phyloP scores from a whole-genome alignment of 2,329 filamentous ascomycete species.

The Trichoderma cornu-damae region DNA sequence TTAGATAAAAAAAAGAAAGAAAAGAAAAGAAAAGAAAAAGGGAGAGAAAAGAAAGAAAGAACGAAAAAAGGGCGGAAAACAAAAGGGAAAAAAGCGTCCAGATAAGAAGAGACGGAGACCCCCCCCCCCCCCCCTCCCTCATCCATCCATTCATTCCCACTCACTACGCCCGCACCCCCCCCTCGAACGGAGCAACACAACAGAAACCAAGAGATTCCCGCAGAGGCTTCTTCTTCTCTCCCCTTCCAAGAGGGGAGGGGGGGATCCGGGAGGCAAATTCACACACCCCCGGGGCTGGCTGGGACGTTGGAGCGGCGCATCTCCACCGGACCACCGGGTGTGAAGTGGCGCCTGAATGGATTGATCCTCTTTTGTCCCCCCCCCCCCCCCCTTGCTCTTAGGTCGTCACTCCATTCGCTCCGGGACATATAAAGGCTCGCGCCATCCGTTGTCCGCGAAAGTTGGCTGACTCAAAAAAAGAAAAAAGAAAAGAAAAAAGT shows the following conservation, averaged over 20 bases:
- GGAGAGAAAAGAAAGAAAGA: too few species aligned
- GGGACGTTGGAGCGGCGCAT: constrained; percentile 1
- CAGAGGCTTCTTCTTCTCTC: not conserved
- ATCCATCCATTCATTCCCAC: too few species aligned
- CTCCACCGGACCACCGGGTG: constrained; percentile 10
- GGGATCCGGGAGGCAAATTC: constrained; percentile 4
- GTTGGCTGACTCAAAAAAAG: constrained; percentile 1
- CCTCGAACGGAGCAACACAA: too few species aligned
- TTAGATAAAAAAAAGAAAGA: too few species aligned
- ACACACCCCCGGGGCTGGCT: constrained; percentile 6
- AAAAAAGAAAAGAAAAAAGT: too few species aligned
- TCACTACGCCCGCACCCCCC: constrained; percentile 1
- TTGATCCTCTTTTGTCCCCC: not conserved
- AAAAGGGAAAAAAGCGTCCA: too few species aligned
- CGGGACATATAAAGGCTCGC: constrained; percentile 11
- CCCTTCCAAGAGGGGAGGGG: not conserved
- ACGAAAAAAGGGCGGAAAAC: too few species aligned
- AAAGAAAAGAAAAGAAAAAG: too few species aligned
- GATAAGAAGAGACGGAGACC: too few species aligned
- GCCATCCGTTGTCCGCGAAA: constrained; percentile 6
- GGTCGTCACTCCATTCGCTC: constrained; percentile 4
- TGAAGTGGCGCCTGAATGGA: constrained; percentile 1
- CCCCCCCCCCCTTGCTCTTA: not conserved
- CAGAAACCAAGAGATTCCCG: not conserved
- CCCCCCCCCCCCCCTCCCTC: too few species aligned